Evolutionary conservation across 2,329 filamentous ascomycete species (phyloP), one percentile per base, ranked within the genome.

Genomic region (Tolypocladium amazonense): DNA sequence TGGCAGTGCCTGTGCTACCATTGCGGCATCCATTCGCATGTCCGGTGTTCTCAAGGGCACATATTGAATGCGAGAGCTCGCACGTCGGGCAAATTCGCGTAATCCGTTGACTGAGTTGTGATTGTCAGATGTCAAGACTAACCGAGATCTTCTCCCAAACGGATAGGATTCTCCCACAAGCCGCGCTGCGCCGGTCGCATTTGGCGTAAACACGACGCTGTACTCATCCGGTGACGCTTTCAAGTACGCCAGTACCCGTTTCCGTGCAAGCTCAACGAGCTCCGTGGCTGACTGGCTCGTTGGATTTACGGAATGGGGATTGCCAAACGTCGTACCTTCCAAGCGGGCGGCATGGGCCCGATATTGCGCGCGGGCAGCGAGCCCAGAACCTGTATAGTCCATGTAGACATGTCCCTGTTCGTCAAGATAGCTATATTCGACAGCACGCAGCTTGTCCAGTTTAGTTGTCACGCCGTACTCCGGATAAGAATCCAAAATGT

Each of bases 91-190:
- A 55, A 70, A 76, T 60, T 74, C 69, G 2, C 75, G 68, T 27
- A 77, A 58, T 0, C 75, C 75, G 56, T 76, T 72, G 61, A 77
- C 58, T 0, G 74, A 76, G 67, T 77, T 77, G 62, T 77, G 75
- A 64, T 77, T 77, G 61, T 77, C 75, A 6, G 68, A 65, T 0
- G 74, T 75, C 33, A 76, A 61, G 8, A 77, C 69, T 0, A 75
- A 65, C 1, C 65, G 64, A 0, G 60, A 58, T 1, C 64, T 52
- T 1, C 63, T 61, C 4, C 57, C 27, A 58, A 74, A 77, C 7
- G 66, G 69, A 60, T 77, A 77, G 6, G 73, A 65, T 60, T 77
- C 75, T 35, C 71, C 75, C 0, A 77, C 69, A 2, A 77, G 68
- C 6, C 71, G 66, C 0, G 74, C 73, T 0, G 74, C 75, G 0